Conservation (phyloP, 169 alveolate genomes). For the Perkinsus olseni region DNA sequence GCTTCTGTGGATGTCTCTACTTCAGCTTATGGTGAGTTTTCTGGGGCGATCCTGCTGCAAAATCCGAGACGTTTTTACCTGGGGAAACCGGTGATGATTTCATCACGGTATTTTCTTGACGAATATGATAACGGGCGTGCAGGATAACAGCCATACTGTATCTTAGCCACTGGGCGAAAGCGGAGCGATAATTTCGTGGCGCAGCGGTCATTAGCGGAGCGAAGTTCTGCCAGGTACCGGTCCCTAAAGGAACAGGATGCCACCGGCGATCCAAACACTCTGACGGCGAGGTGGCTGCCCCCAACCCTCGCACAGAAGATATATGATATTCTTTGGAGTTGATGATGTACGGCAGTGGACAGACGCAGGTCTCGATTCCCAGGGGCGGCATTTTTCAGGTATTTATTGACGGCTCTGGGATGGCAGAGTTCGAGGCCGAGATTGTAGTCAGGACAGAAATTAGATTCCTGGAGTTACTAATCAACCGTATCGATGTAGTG, state of each 20-base stretch:
- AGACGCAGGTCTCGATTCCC: too few species aligned
- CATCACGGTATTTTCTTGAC: too few species aligned
- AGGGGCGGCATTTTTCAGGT: too few species aligned
- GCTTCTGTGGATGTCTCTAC: background rate
- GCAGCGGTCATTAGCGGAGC: too few species aligned
- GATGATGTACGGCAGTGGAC: too few species aligned
- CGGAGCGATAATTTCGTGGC: too few species aligned
- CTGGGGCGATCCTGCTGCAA: background rate
- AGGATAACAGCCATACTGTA: too few species aligned
- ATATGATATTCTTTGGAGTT: background rate
- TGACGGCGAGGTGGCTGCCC: background rate
- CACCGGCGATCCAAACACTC: background rate
- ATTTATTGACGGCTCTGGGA: background rate
- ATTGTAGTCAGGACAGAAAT: background rate
- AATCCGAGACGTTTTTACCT: too few species aligned
- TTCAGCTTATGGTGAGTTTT: background rate
- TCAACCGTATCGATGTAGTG: background rate
- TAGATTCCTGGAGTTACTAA: background rate
- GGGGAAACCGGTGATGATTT: too few species aligned
- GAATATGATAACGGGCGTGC: too few species aligned
- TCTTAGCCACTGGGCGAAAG: too few species aligned
- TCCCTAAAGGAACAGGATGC: background rate
- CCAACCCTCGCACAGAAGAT: background rate
- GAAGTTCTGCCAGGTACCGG: background rate
- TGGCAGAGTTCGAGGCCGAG: background rate